phyloP scores from a whole-genome alignment of 2,329 filamentous ascomycete species.

The Trichoderma oligosporum region DNA sequence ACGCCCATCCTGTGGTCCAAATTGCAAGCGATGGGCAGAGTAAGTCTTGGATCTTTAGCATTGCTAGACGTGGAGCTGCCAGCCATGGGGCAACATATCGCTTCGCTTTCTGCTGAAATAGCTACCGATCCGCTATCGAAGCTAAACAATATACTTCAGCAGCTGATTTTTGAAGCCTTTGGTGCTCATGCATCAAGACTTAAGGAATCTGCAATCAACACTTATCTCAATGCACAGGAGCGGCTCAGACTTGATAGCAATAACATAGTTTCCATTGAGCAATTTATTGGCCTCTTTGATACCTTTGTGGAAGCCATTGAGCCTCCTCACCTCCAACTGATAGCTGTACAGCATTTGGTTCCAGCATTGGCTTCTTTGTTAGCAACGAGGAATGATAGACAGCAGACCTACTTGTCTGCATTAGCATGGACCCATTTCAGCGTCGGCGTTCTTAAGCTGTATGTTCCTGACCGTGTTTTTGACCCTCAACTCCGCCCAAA shows the following conservation, averaged over 20 bases:
- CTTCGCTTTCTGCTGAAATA: slow-evolving; percentile 47
- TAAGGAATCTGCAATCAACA: slow-evolving; percentile 28
- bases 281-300: slow-evolving; percentile 22
- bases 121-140: slow-evolving; percentile 47
- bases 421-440: slow-evolving; percentile 75
- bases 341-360: slow-evolving; percentile 43
- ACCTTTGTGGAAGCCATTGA: slow-evolving; percentile 28
- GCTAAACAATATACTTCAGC: slow-evolving; percentile 47
- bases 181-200: slow-evolving; percentile 37
- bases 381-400: slow-evolving; percentile 21
- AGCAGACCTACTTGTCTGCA: slow-evolving; percentile 35
- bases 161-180: slow-evolving; percentile 43
- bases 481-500: slow-evolving; percentile 69
- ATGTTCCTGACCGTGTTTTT: slow-evolving; percentile 80
- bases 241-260: not conserved
- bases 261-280: not conserved
- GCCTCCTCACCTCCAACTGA: slow-evolving; percentile 36
- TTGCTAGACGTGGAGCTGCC: slow-evolving; percentile 64
- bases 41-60: slow-evolving; percentile 57
- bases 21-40: slow-evolving; percentile 48
- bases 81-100: slow-evolving; percentile 53
- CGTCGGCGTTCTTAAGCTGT: slow-evolving; percentile 69
- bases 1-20: slow-evolving; percentile 50
- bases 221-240: slow-evolving; percentile 28
- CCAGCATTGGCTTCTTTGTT: slow-evolving; percentile 44